Evolutionary conservation across 176 grass and related monocot species (phyloP).

Genomic region (Musa acuminata): DNA sequence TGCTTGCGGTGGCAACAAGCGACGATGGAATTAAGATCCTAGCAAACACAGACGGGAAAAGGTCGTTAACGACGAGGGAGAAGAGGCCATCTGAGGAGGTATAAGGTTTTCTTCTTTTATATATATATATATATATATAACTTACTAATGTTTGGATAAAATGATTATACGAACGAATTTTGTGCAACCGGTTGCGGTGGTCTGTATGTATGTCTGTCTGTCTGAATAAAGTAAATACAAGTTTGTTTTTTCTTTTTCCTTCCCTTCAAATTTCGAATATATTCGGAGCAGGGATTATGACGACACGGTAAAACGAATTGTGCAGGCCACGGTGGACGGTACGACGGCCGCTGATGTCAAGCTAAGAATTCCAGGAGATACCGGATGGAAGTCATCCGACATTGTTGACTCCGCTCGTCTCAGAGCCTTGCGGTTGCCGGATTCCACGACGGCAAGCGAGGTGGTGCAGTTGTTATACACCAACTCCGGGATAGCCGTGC

Average conservation of each 20-base stretch:
- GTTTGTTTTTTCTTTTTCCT: too few species aligned
- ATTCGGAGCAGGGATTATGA: constrained; percentile 19
- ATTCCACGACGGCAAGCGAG: constrained; percentile 54
- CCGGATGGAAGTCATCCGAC: constrained; percentile 86
- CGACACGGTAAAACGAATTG: constrained; percentile 17
- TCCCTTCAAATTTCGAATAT: too few species aligned
- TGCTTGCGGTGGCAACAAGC: constrained; percentile 78
- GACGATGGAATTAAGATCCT: constrained; percentile 98
- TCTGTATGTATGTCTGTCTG: too few species aligned
- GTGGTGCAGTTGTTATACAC: constrained; percentile 87
- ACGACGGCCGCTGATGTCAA: constrained; percentile 68
- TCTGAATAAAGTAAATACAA: too few species aligned
- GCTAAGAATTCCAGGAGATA: constrained; percentile 81
- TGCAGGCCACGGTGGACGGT: constrained; percentile 67
- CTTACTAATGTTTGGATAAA: too few species aligned
- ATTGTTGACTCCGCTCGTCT: constrained; percentile 67
- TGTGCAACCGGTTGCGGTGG: too few species aligned
- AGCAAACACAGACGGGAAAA: constrained; percentile 83
- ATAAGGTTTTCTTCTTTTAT: not conserved
- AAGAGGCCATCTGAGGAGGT: constrained; percentile 75
- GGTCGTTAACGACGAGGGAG: constrained; percentile 74
- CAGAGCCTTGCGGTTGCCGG: constrained; percentile 58
- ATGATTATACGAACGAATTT: too few species aligned
- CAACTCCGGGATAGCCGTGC: constrained; percentile 71
- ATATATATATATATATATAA: too few species aligned